phyloP scores from a whole-genome alignment of 1,284 basidiomycete genomes.

The Phenoliferia sp. region DNA sequence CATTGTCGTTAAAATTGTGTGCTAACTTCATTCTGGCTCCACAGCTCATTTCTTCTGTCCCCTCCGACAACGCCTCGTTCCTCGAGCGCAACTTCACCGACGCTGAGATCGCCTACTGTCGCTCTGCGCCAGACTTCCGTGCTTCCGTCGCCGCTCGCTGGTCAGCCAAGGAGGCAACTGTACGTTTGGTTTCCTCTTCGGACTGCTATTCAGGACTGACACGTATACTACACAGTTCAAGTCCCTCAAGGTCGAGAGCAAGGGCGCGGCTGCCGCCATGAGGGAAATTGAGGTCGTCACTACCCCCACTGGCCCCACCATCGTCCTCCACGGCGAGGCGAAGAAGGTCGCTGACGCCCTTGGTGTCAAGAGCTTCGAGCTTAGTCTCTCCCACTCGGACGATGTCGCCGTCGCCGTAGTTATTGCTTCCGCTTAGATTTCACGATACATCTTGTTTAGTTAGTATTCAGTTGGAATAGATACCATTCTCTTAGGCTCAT shows the following conservation, averaged over 20 bases:
- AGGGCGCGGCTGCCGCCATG: conserved; percentile 88
- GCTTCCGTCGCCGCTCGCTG: conserved; percentile 95
- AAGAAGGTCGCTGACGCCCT: conserved; percentile 65
- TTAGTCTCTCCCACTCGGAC: conserved; percentile 77
- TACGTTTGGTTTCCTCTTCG: conserved; percentile 1
- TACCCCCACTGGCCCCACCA: conserved; percentile 45
- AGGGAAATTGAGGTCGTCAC: conserved; percentile 95
- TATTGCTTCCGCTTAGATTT: not conserved
- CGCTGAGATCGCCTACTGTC: conserved; percentile 81
- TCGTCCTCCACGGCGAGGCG: conserved; percentile 73
- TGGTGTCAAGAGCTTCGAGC: conserved; percentile 66
- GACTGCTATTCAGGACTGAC: not conserved
- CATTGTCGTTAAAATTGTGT: not conserved
- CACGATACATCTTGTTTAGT: no score
- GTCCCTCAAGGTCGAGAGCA: conserved; percentile 82
- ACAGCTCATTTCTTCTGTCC: conserved; percentile 78
- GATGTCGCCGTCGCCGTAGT: conserved; percentile 20
- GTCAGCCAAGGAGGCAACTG: conserved; percentile 76
- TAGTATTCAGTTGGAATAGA: no score
- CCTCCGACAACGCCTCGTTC: conserved; percentile 84
- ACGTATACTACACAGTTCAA: conserved; percentile 62
- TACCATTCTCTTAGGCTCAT: no score
- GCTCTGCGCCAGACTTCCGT: conserved; percentile 72
- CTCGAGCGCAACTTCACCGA: conserved; percentile 88
- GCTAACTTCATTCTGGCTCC: conserved; percentile 50